phyloP scores from a whole-genome alignment of 2,329 filamentous ascomycete genomes.

The Fusarium protoensiforme region DNA sequence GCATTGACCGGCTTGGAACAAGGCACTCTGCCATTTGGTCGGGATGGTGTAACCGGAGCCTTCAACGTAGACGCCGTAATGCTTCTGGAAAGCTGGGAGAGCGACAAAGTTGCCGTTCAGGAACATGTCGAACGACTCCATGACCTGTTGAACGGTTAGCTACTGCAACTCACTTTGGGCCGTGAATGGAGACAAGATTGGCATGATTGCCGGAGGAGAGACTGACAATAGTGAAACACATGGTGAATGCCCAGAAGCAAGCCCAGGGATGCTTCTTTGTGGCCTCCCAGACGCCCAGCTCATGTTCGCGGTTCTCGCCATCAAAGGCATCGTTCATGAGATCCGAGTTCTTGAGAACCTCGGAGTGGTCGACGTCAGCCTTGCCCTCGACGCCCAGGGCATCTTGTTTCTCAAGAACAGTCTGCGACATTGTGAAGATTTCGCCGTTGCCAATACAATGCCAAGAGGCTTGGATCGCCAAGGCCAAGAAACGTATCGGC shows the following conservation, averaged over 20 bases:
- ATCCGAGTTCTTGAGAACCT: background rate
- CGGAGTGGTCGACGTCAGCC: background rate
- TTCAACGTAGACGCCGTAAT: conserved; percentile 45
- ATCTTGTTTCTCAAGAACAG: background rate
- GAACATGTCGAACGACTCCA: conserved; percentile 61
- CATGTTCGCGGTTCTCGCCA: conserved; percentile 54
- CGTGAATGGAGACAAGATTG: background rate
- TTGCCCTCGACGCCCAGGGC: background rate
- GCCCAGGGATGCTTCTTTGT: conserved; percentile 54
- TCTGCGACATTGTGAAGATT: background rate
- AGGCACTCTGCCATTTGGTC: conserved; percentile 52
- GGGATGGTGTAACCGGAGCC: conserved; percentile 47
- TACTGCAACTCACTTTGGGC: background rate
- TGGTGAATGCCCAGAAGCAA: conserved; percentile 57
- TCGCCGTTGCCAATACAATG: background rate
- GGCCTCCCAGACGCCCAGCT: conserved; percentile 51
- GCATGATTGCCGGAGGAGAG: background rate
- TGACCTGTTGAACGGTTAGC: conserved; percentile 47
- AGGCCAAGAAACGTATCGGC: background rate
- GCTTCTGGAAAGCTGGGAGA: conserved; percentile 47
- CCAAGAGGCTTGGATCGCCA: background rate
- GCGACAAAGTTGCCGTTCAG: conserved; percentile 50
- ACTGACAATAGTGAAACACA: conserved; percentile 60
- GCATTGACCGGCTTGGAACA: conserved; percentile 47
- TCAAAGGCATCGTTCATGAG: conserved; percentile 26